Conservation (phyloP, 2,329 filamentous ascomycete genomes). For the Purpureocillium lavendulum region DNA sequence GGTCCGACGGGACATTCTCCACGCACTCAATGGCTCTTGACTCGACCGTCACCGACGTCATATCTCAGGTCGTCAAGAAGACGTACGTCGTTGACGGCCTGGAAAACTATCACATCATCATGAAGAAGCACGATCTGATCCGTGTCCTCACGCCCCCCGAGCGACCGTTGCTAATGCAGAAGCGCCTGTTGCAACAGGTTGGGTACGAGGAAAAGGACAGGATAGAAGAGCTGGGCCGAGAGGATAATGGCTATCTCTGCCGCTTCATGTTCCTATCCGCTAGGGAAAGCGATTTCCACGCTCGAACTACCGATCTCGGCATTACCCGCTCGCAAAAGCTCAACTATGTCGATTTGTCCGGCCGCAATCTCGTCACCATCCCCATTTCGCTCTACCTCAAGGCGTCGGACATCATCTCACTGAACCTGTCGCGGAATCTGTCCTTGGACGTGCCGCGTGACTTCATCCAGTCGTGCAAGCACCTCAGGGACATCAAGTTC, state of each 20-base stretch:
- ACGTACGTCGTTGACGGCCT: conserved; percentile 84
- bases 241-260: conserved; percentile 95
- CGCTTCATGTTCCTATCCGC: conserved; percentile 91
- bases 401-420: conserved; percentile 83
- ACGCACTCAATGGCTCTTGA: conserved; percentile 80
- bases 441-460: conserved; percentile 90
- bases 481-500: conserved; percentile 90
- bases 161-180: conserved; percentile 83
- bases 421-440: conserved; percentile 88
- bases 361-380: conserved; percentile 86
- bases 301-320: conserved; percentile 63
- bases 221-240: conserved; percentile 86
- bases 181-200: conserved; percentile 80
- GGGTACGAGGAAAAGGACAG: conserved; percentile 82
- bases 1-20: conserved; percentile 87
- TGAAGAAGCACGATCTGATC: conserved; percentile 86
- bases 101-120: conserved; percentile 90
- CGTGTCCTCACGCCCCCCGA: conserved; percentile 72
- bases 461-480: conserved; percentile 89
- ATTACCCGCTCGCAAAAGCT: conserved; percentile 81
- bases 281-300: conserved; percentile 73
- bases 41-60: conserved; percentile 77
- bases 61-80: conserved; percentile 88
- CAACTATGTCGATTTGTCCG: conserved; percentile 86
- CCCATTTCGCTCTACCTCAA: conserved; percentile 91